Evolutionary conservation across 2,329 filamentous ascomycete species (phyloP), one percentile per base, ranked within the genome.

Genomic region (Exserohilum turcica): DNA sequence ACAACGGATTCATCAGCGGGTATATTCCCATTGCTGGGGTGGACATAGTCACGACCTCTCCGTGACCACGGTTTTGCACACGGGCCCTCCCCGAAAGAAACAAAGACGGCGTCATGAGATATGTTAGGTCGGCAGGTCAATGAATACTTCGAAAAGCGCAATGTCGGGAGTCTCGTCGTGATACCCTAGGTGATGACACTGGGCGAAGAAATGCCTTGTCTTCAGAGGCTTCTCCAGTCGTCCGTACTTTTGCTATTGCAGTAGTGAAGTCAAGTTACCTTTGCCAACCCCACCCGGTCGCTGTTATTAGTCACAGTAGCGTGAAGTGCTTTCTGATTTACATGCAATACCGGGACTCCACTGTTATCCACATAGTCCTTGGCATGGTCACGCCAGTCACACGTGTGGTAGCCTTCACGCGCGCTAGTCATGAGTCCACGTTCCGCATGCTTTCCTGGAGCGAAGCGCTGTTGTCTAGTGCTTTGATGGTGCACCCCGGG

Each of bases 111-210:
- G 70, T 70, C 69, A 71, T 69, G 70, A 70, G 67, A 68, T 65
- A 70, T 71, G 69, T 69, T 61, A 70, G 61, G 68, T 64, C 63
- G 64, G 65, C 65, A 66, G 66, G 63, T 70, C 59, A 74, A 74
- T 73, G 71, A 74, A 70, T 62, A 70, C 66, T 70, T 71, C 69
- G 67, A 74, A 74, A 74, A 72, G 69, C 67, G 68, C 68, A 73
- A 64, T 16, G 37, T 47, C 28, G 44, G 44, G 18, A 39, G 28
- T 47, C 36, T 39, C 35, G 39, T 31, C 37, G 36, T 40, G 44
- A 47, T 47, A 47, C 44, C 44, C 29, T 24, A 44, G 19, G 42
- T 33, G 29, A 44, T 44, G 42, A 39, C 37, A 33, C 28, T 5
- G 13, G 27, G 44, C 37, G 15, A 47, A 27, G 16, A 39, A 31